These are phyloP conservation scores for Phanerodontia chrysosporium DNA, from an alignment of 768 basidiomycete genomes.

Conservation along the genomic window DNA sequence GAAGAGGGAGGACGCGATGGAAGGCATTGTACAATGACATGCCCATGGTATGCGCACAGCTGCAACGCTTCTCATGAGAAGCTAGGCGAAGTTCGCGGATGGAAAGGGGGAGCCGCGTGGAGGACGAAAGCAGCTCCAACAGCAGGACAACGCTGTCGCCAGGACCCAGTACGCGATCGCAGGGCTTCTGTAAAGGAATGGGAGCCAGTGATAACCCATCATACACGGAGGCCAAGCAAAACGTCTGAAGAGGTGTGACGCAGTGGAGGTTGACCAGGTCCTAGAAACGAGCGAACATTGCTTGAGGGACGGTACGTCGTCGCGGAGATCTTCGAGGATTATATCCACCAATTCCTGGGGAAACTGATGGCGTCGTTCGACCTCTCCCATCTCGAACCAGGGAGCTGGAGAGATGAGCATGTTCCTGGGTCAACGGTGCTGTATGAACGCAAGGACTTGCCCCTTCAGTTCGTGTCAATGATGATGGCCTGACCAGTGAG, in stretches of 20 bases:
- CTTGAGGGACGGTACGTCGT: background rate
- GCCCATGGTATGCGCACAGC: too few relatives aligned
- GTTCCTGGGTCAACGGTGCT: too few relatives aligned
- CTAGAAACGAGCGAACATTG: background rate
- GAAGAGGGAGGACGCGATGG: too few relatives aligned
- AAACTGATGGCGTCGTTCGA: too few relatives aligned
- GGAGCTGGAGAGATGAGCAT: too few relatives aligned
- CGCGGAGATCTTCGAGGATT: background rate
- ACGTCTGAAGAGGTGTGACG: background rate
- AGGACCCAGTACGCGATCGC: too few relatives aligned
- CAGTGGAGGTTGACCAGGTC: background rate
- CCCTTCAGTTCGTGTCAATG: too few relatives aligned
- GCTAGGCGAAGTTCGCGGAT: background rate
- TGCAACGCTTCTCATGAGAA: background rate
- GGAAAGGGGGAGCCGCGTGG: background rate
- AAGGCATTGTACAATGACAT: too few relatives aligned
- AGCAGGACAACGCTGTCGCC: background rate
- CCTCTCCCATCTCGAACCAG: background rate
- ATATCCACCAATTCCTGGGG: background rate
- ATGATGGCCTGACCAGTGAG: too few relatives aligned
- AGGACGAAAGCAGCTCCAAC: background rate
- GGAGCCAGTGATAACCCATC: too few relatives aligned
- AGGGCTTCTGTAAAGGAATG: too few relatives aligned
- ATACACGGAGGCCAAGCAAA: background rate
- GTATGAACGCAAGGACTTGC: too few relatives aligned